These are phyloP conservation scores for Umbelopsis vinacea DNA, from an alignment of 192 early-diverging fungal species.

Conservation along the genomic window DNA sequence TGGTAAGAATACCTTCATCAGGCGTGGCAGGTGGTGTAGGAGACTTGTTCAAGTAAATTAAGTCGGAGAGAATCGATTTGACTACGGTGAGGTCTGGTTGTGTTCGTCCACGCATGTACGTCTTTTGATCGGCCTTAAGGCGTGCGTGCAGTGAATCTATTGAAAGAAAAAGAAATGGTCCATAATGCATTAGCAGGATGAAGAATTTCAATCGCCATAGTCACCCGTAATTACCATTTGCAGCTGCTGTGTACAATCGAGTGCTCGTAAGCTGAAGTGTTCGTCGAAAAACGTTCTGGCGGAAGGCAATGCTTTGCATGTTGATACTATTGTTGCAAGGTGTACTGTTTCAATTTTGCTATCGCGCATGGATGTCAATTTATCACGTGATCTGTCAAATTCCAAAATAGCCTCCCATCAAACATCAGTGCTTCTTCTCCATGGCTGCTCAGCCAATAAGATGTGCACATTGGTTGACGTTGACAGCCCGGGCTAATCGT, in stretches of 20 bases:
- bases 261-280: not conserved
- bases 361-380: too few species aligned
- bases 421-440: too few species aligned
- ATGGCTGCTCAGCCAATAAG: too few species aligned
- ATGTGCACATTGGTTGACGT: too few species aligned
- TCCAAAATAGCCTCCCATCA: not conserved
- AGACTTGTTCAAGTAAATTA: conserved; percentile 78
- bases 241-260: conserved; percentile 6
- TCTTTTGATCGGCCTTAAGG: conserved; percentile 81
- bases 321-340: not conserved
- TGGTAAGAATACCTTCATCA: conserved; percentile 60
- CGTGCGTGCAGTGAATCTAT: conserved; percentile 33
- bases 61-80: conserved; percentile 80
- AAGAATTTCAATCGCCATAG: not conserved
- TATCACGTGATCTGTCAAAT: not conserved
- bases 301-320: conserved; percentile 10
- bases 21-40: conserved; percentile 46
- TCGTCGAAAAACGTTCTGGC: not conserved
- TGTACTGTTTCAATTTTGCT: too few species aligned
- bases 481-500: too few species aligned
- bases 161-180: not conserved
- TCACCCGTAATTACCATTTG: not conserved
- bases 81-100: conserved; percentile 64
- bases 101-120: conserved; percentile 76
- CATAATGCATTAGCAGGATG: not conserved